Evolutionary conservation across 768 basidiomycete species (phyloP).

Genomic region (Mycena maculata): DNA sequence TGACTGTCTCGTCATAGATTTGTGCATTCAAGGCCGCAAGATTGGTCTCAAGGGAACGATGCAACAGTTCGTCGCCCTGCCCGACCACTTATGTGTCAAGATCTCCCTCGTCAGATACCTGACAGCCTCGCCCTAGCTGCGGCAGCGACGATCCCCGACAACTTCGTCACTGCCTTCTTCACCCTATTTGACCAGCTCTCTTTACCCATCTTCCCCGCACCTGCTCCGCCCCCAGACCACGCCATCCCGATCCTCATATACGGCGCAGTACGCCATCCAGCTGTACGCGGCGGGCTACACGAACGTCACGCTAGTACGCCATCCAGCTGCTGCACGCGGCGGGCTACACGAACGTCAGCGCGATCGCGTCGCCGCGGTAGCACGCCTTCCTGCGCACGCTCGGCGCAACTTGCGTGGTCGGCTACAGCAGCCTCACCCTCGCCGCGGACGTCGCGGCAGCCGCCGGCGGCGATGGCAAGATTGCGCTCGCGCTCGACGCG

Average conservation of each 20-base stretch:
- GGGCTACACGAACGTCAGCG: slow-evolving; percentile 53
- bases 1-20: too few relatives aligned
- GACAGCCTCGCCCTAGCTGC: slow-evolving; percentile 50
- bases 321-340: too few relatives aligned
- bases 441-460: slow-evolving; percentile 42
- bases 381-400: slow-evolving; percentile 45
- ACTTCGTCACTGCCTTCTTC: slow-evolving; percentile 54
- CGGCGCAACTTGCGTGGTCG: slow-evolving; percentile 51
- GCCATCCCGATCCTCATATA: slow-evolving; percentile 53
- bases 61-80: slow-evolving; percentile 33
- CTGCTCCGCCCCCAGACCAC: slow-evolving; percentile 40
- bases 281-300: slow-evolving; percentile 53
- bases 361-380: slow-evolving; percentile 50
- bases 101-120: slow-evolving; percentile 53
- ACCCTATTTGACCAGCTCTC: slow-evolving; percentile 51
- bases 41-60: slow-evolving; percentile 35
- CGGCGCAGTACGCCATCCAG: slow-evolving; percentile 50
- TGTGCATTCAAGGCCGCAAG: slow-evolving; percentile 33
- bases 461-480: slow-evolving; percentile 36
- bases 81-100: slow-evolving; percentile 48
- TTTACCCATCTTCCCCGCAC: slow-evolving; percentile 47
- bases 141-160: slow-evolving; percentile 55
- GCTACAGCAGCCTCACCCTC: slow-evolving; percentile 48
- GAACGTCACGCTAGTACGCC: too few relatives aligned
- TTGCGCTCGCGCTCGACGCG: slow-evolving; percentile 44